Evolutionary conservation across 805 yeast genomes (phyloP).

Genomic region (Metschnikowia anglica): DNA sequence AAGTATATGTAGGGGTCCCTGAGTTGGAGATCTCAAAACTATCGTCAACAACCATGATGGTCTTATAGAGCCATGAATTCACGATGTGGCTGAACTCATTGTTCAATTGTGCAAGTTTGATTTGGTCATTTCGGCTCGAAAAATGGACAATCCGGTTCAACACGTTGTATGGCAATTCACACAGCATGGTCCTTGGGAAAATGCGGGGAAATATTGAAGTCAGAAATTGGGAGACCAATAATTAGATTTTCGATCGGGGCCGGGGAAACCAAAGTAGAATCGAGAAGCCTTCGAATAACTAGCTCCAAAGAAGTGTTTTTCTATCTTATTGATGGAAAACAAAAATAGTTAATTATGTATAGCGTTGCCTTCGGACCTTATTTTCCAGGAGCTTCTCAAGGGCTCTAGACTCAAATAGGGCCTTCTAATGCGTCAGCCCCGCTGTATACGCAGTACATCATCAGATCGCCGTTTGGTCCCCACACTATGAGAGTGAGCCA

Average conservation of each 20-base stretch:
- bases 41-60: constrained; percentile 20
- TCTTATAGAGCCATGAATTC: constrained; percentile 16
- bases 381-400: no score
- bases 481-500: constrained; percentile 12
- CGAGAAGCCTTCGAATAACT: no score
- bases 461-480: constrained; percentile 9
- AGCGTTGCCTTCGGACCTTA: constrained; percentile 7
- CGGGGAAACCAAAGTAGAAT: neutral
- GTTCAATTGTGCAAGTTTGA: constrained; percentile 15
- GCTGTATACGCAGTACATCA: constrained; percentile 1
- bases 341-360: neutral
- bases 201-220: neutral
- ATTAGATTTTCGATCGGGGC: no score
- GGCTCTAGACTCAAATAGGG: neutral
- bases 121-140: constrained; percentile 7
- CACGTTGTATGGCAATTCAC: constrained; percentile 17
- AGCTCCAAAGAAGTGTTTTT: no score
- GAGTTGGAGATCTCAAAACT: constrained; percentile 1
- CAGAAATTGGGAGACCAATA: neutral
- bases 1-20: constrained; percentile 5
- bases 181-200: neutral
- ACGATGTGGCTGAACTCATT: constrained; percentile 16
- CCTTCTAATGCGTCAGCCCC: neutral
- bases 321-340: neutral
- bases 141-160: constrained; percentile 14